Percentiles rank a stretch among this genome's conserved stretches.
phyloP scores from a whole-genome alignment of 2,329 filamentous ascomycete genomes.

The Aspergillus sojae region DNA sequence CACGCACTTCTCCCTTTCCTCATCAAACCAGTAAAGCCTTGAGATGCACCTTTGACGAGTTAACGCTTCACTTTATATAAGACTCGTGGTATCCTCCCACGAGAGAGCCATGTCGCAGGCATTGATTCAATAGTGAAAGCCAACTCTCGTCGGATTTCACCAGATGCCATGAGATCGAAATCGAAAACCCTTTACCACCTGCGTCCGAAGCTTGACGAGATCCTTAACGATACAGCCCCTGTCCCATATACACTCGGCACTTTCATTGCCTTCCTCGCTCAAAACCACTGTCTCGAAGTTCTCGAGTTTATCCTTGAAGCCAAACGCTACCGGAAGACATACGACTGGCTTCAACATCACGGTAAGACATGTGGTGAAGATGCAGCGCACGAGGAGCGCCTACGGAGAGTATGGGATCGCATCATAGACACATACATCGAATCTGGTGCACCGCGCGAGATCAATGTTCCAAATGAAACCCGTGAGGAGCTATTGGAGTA shows the following conservation, averaged over 20 bases:
- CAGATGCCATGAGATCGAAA: slow-evolving; percentile 2
- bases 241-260: slow-evolving; percentile 84
- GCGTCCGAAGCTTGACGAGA: slow-evolving; percentile 74
- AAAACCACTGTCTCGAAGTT: slow-evolving; percentile 91
- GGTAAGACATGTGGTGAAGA: neutral
- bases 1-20: neutral
- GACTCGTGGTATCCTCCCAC: too few relatives aligned
- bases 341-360: slow-evolving; percentile 36
- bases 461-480: neutral
- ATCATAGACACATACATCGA: neutral
- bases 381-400: neutral
- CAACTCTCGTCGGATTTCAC: neutral
- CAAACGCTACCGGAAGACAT: slow-evolving; percentile 72
- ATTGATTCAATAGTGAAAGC: neutral
- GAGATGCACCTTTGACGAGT: neutral
- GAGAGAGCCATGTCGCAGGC: neutral
- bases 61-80: neutral
- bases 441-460: neutral
- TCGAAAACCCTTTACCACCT: slow-evolving; percentile 25
- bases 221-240: slow-evolving; percentile 77
- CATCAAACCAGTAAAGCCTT: neutral
- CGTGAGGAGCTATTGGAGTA: neutral
- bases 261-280: slow-evolving; percentile 89
- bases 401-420: neutral
- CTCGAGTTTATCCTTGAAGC: slow-evolving; percentile 92